A percentile compares a stretch with the other conserved stretches of the same genome.
Evolutionary conservation across 202 grass and related monocot genomes (phyloP).

Genomic region (Panicum virgatum): DNA sequence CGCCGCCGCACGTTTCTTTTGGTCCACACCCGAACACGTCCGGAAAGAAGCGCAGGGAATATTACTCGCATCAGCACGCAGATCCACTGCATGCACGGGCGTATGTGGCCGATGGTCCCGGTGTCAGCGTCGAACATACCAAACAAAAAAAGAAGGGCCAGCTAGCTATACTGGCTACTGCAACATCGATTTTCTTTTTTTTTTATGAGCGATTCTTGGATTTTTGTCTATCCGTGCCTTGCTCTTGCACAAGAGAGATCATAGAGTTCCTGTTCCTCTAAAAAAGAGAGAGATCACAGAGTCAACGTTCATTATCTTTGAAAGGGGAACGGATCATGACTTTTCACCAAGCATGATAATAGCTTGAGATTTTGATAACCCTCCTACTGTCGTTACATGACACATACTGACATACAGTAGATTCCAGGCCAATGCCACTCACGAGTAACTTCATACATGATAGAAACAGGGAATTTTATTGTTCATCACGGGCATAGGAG

Average conservation of each 20-base stretch:
- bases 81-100: not conserved
- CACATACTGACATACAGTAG: too few relatives aligned
- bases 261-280: too few relatives aligned
- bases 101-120: not conserved
- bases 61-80: not conserved
- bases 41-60: not conserved
- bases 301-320: too few relatives aligned
- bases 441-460: not conserved
- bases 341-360: not conserved
- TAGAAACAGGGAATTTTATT: not conserved
- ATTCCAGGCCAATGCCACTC: not conserved
- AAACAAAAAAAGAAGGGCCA: not conserved
- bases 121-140: not conserved
- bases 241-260: too few relatives aligned
- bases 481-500: not conserved
- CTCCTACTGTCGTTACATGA: not conserved
- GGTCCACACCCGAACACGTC: not conserved
- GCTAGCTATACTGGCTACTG: not conserved
- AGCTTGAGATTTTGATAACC: too few relatives aligned
- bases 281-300: too few relatives aligned
- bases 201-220: too few relatives aligned
- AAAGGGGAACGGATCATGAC: too few relatives aligned
- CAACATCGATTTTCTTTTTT: not conserved
- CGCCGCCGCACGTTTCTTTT: not conserved
- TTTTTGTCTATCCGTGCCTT: too few relatives aligned